Percentiles rank a stretch among this genome's conserved stretches.
Conservation (phyloP, 1,284 basidiomycete species). For the Pascua sp. region DNA sequence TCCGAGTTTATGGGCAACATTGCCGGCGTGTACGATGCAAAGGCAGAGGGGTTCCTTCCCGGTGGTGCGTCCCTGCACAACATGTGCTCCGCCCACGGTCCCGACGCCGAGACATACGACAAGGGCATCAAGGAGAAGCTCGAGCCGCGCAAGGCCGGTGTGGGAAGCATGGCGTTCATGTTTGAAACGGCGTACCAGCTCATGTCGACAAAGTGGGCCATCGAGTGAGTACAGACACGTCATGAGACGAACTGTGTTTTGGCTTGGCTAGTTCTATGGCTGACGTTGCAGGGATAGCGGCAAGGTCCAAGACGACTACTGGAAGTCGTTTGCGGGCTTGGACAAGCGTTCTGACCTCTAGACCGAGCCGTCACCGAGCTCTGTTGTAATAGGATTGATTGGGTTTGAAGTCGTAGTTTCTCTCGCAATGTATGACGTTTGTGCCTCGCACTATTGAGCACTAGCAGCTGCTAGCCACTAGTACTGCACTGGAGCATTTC, state of each 20-base stretch:
- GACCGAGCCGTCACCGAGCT: too few species aligned
- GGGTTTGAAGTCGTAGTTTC: too few species aligned
- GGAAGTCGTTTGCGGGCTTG: constrained; percentile 5
- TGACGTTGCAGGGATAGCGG: constrained; percentile 22
- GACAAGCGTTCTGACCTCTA: constrained; percentile 1
- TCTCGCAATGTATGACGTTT: too few species aligned
- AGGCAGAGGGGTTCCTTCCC: constrained; percentile 17
- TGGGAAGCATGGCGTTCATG: constrained; percentile 33
- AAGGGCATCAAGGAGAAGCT: constrained; percentile 14
- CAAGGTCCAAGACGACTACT: constrained; percentile 28
- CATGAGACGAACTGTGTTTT: too few species aligned
- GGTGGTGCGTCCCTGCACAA: constrained; percentile 31
- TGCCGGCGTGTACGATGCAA: constrained; percentile 22
- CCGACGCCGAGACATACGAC: constrained; percentile 17
- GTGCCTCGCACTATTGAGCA: too few species aligned
- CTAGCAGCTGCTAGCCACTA: too few species aligned
- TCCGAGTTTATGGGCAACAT: constrained; percentile 25
- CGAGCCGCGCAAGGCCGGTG: constrained; percentile 22
- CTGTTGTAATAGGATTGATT: too few species aligned
- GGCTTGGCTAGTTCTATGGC: too few species aligned
- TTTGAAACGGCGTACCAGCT: constrained; percentile 31
- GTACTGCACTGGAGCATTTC: too few species aligned
- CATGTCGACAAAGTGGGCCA: constrained; percentile 30
- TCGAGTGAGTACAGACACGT: background rate
- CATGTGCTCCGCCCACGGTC: constrained; percentile 32